Conservation (phyloP, 768 basidiomycete genomes). For the Boletus reticuloceps region DNA sequence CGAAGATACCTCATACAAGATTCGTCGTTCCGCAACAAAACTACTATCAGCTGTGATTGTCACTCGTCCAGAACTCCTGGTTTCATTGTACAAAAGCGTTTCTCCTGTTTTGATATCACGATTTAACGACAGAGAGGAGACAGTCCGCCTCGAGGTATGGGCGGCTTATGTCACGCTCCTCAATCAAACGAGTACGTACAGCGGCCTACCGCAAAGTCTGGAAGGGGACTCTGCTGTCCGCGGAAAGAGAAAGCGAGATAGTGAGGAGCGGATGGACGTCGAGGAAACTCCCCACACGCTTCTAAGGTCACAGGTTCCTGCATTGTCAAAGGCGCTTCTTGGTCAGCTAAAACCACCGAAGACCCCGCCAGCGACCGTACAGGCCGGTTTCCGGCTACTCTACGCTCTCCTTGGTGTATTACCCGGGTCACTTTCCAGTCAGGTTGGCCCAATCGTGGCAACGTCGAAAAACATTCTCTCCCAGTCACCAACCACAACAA, state of each 20-base stretch:
- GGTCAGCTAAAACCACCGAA: conserved; percentile 84
- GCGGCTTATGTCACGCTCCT: conserved; percentile 78
- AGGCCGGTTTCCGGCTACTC: conserved; percentile 83
- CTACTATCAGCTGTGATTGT: conserved; percentile 80
- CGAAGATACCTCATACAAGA: conserved; percentile 97
- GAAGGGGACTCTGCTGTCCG: conserved; percentile 45
- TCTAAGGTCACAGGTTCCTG: conserved; percentile 72
- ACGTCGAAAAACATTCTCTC: conserved; percentile 65
- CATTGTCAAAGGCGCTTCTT: conserved; percentile 75
- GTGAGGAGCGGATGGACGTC: conserved; percentile 69
- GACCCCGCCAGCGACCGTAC: conserved; percentile 71
- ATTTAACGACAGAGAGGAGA: conserved; percentile 93
- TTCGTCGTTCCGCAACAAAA: conserved; percentile 91
- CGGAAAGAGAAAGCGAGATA: conserved; percentile 76
- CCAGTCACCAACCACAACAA: conserved; percentile 68
- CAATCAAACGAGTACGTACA: conserved; percentile 81
- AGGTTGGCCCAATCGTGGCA: conserved; percentile 60
- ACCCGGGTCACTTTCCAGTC: conserved; percentile 75
- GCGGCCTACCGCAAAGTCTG: conserved; percentile 54
- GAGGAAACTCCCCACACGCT: conserved; percentile 72
- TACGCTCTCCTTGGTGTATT: conserved; percentile 74
- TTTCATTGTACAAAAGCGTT: conserved; percentile 75
- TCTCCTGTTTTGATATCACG: conserved; percentile 88
- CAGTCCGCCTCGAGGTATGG: conserved; percentile 91
- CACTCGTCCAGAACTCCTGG: conserved; percentile 86